Evolutionary conservation across 108 stramenopile genomes (phyloP).

Genomic region (Nannochloropsis gaditana): DNA sequence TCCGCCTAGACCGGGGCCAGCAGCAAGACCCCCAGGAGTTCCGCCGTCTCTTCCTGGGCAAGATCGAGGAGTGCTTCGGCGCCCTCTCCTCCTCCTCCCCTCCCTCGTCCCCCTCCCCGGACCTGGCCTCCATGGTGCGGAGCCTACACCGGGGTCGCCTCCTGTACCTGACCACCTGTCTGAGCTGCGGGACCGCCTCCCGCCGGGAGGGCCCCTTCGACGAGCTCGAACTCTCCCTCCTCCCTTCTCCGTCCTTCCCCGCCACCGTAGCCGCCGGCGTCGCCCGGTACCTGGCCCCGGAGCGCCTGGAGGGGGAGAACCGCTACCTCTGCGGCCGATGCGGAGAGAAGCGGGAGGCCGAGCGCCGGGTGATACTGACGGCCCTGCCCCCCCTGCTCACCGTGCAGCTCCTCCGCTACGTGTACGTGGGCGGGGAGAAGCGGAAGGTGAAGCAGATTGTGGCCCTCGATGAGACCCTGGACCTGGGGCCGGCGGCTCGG

Average conservation of each 20-base stretch:
- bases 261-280: constrained; percentile 27
- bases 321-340: constrained; percentile 42
- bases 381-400: constrained; percentile 42
- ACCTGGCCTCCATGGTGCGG: neutral
- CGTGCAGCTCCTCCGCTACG: constrained; percentile 49
- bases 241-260: neutral
- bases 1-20: constrained; percentile 29
- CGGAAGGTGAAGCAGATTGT: constrained; percentile 46
- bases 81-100: constrained; percentile 26
- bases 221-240: constrained; percentile 30
- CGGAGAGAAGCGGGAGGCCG: constrained; percentile 34
- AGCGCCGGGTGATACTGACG: constrained; percentile 21
- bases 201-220: constrained; percentile 29
- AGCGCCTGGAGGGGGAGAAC: constrained; percentile 39
- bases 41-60: constrained; percentile 37
- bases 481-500: constrained; percentile 28
- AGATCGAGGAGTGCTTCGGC: constrained; percentile 43
- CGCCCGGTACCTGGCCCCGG: constrained; percentile 28
- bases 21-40: constrained; percentile 53
- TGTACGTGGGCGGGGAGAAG: constrained; percentile 29
- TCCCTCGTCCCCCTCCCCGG: constrained; percentile 20
- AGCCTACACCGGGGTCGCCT: constrained; percentile 34
- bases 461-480: constrained; percentile 28
- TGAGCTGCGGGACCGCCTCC: constrained; percentile 26
- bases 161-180: constrained; percentile 40